phyloP scores from a whole-genome alignment of 179 eudicot genomes.

The Camellia oleifera region DNA sequence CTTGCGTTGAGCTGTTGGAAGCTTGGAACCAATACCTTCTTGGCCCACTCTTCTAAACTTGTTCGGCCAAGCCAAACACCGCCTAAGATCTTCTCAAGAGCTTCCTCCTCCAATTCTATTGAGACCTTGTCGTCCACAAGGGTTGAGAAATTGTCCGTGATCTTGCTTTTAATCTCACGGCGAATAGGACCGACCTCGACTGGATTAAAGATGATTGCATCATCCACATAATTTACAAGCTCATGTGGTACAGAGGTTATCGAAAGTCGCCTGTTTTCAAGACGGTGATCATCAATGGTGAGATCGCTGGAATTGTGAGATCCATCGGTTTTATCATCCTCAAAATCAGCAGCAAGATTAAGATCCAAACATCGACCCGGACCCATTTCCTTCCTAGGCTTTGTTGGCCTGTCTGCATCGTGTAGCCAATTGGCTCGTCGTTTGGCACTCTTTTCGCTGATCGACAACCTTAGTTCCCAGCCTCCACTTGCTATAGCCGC shows the following conservation, averaged over 20 bases:
- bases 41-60: conserved; percentile 59
- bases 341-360: conserved; percentile 54
- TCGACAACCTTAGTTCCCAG: conserved; percentile 67
- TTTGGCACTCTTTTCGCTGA: conserved; percentile 52
- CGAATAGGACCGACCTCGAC: conserved; percentile 42
- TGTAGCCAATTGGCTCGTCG: conserved; percentile 62
- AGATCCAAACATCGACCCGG: conserved; percentile 58
- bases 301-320: conserved; percentile 80
- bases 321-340: conserved; percentile 68
- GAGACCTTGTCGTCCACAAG: conserved; percentile 38
- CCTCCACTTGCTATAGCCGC: conserved; percentile 46
- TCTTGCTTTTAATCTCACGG: conserved; percentile 41
- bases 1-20: conserved; percentile 51
- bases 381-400: conserved; percentile 50
- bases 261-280: conserved; percentile 34
- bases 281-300: conserved; percentile 53
- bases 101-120: conserved; percentile 54
- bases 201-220: conserved; percentile 64
- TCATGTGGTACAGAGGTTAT: conserved; percentile 55
- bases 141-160: conserved; percentile 34
- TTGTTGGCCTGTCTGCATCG: conserved; percentile 41
- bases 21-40: conserved; percentile 57
- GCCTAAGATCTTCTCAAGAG: conserved; percentile 61
- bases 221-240: conserved; percentile 48
- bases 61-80: conserved; percentile 74